Conservation (phyloP, 148 eudicot species). For the Oxyria digyna region DNA sequence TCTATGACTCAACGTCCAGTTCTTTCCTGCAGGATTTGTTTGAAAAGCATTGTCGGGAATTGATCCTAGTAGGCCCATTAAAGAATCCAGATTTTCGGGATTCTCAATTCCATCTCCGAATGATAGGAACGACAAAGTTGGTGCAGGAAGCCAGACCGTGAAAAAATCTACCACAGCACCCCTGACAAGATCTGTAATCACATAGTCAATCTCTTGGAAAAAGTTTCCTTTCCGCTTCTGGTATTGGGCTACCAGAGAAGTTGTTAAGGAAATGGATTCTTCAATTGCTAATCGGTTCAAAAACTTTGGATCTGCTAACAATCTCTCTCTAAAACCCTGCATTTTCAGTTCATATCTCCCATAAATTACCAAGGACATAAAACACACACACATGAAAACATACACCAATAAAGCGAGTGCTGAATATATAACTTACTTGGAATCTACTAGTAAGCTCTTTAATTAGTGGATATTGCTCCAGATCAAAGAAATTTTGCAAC, state of each 20-base stretch:
- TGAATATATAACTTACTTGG: constrained; percentile 42
- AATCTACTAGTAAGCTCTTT: constrained; percentile 78
- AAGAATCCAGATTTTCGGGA: constrained; percentile 49
- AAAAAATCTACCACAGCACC: constrained; percentile 90
- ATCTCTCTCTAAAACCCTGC: constrained; percentile 96
- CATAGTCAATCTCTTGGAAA: constrained; percentile 85
- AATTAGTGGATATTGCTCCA: constrained; percentile 82
- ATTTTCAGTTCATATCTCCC: neutral
- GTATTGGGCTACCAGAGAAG: constrained; percentile 83
- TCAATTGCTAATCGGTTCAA: constrained; percentile 81
- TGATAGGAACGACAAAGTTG: constrained; percentile 83
- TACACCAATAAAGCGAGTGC: neutral
- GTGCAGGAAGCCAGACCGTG: constrained; percentile 98
- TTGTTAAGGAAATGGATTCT: constrained; percentile 85
- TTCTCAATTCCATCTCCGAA: constrained; percentile 38
- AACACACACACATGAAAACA: neutral
- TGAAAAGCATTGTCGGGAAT: constrained; percentile 97
- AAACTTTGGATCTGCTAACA: constrained; percentile 89
- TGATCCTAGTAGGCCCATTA: constrained; percentile 70
- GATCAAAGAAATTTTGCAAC: constrained; percentile 88
- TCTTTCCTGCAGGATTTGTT: constrained; percentile 69
- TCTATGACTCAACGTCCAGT: constrained; percentile 71
- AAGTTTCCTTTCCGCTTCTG: constrained; percentile 82
- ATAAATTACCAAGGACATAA: neutral
- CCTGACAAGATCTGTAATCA: constrained; percentile 67